Evolutionary conservation across 345 rosid genomes (phyloP).

Genomic region (Psidium friedrichsthalianum): DNA sequence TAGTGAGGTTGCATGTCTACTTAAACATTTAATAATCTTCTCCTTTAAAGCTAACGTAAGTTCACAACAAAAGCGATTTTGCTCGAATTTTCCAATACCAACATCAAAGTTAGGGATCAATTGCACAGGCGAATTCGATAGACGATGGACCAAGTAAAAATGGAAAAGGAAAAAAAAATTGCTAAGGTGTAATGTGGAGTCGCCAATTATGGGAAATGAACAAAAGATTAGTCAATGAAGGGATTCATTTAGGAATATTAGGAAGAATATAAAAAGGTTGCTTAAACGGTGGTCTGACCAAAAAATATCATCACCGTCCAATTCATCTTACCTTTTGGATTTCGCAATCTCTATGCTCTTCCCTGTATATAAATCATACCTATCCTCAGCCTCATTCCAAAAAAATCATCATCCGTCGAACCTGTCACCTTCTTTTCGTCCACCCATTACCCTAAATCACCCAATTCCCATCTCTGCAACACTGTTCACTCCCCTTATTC

Average conservation of each 20-base stretch:
- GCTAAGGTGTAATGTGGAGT: neutral
- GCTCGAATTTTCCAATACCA: neutral
- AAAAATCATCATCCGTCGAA: neutral
- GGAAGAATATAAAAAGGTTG: neutral
- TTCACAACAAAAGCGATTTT: neutral
- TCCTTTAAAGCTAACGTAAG: neutral
- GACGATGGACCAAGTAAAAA: neutral
- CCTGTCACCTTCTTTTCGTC: neutral
- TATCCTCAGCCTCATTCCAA: neutral
- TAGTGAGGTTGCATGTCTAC: too few species aligned
- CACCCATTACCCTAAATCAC: neutral
- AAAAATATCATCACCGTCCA: neutral
- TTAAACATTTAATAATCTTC: accelerated
- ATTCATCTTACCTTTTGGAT: neutral
- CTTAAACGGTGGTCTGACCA: neutral
- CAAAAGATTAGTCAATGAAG: neutral
- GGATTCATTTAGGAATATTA: neutral
- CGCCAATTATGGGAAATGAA: neutral
- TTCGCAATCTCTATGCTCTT: neutral
- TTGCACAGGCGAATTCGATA: accelerated
- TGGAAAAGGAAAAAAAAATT: neutral
- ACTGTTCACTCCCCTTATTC: neutral
- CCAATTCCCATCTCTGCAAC: neutral
- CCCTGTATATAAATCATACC: neutral
- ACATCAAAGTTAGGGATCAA: neutral